Conservation (phyloP, 495 filamentous ascomycete genomes). For the Podospora pseudoanserina region DNA sequence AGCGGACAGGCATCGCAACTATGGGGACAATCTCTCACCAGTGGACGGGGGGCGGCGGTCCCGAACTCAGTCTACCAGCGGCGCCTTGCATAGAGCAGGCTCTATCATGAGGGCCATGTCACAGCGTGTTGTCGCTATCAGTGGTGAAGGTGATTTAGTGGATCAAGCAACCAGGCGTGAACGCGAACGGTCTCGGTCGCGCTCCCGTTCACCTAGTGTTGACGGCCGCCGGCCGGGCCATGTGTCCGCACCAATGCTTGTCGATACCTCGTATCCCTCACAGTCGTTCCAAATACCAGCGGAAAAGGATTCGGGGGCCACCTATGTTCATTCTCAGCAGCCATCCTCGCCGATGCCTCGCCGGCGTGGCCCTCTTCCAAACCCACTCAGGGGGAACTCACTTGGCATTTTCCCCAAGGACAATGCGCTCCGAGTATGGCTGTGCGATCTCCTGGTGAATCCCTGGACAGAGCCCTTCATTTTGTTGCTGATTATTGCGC, state of each 20-base stretch:
- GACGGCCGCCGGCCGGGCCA: slow-evolving; percentile 37
- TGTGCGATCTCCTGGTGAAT: slow-evolving; percentile 88
- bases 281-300: slow-evolving; percentile 43
- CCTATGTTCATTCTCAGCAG: slow-evolving; percentile 28
- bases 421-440: slow-evolving; percentile 64
- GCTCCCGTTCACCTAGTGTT: slow-evolving; percentile 47
- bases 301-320: slow-evolving; percentile 44
- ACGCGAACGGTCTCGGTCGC: slow-evolving; percentile 53
- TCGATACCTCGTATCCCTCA: slow-evolving; percentile 47
- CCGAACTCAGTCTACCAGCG: slow-evolving; percentile 51
- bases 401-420: slow-evolving; percentile 79
- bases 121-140: slow-evolving; percentile 94
- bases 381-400: slow-evolving; percentile 85
- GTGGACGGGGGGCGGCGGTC: slow-evolving; percentile 51
- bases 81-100: slow-evolving; percentile 71
- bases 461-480: slow-evolving; percentile 84
- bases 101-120: slow-evolving; percentile 96
- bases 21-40: slow-evolving; percentile 47
- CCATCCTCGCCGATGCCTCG: slow-evolving; percentile 26
- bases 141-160: slow-evolving; percentile 74
- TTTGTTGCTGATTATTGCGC: slow-evolving; percentile 79
- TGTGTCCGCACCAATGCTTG: slow-evolving; percentile 50
- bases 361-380: slow-evolving; percentile 53
- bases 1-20: slow-evolving; percentile 43
- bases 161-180: slow-evolving; percentile 71